Evolutionary conservation across 306 rosid genomes (phyloP).

Genomic region (Lupinus albus): DNA sequence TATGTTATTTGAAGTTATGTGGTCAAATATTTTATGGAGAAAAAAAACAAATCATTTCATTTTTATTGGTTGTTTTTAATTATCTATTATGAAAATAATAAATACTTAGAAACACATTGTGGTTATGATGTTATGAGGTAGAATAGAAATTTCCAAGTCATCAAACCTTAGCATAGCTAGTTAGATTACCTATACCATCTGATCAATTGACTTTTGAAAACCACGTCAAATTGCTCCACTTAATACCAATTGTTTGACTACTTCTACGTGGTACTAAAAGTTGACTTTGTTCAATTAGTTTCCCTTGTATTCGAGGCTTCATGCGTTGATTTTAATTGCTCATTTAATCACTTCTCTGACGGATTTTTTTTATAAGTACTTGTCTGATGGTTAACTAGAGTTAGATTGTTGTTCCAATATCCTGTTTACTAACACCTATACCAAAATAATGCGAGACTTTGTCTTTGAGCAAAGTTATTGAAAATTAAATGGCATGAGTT

Average conservation of each 20-base stretch:
- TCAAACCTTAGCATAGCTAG: conserved; percentile 37
- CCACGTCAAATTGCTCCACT: conserved; percentile 36
- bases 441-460: not conserved
- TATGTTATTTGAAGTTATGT: not conserved
- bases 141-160: no score
- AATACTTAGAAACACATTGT: no score
- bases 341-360: conserved; percentile 2
- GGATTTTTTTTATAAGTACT: no score
- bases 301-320: conserved; percentile 33
- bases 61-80: no score
- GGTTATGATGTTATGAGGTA: no score
- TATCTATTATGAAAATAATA: no score
- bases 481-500: conserved; percentile 39
- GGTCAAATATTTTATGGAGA: no score
- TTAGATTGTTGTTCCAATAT: not conserved
- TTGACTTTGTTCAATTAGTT: conserved; percentile 13
- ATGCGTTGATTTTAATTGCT: conserved; percentile 14
- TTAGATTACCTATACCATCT: conserved; percentile 59
- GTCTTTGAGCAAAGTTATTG: not conserved
- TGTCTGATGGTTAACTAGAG: not conserved
- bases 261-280: not conserved
- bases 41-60: no score
- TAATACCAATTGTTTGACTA: conserved; percentile 31
- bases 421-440: not conserved
- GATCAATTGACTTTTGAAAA: conserved; percentile 47